Evolutionary conservation across 2,329 filamentous ascomycete species (phyloP), one percentile per base, ranked within the genome.

Genomic region (Claviceps africana): DNA sequence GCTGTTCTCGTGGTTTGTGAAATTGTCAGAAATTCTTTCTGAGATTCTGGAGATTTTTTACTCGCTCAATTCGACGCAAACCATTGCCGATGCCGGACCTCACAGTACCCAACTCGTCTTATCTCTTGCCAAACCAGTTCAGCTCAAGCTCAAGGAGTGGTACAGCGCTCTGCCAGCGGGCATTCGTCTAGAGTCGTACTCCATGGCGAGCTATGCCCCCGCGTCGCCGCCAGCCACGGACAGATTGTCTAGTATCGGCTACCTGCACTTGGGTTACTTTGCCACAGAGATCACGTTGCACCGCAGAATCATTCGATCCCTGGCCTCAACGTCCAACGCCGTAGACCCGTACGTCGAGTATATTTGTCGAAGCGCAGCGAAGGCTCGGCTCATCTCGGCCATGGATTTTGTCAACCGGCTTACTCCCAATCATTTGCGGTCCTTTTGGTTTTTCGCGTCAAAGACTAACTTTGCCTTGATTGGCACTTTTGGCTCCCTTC

Each of bases 341-440:
- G 73, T 83, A 40, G 88, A 95, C 63, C 78, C 84, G 0, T 95
- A 96, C 61, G 81, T 95, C 48, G 79, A 89, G 52, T 88, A 94
- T 67, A 95, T 96, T 59, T 95, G 90, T 68, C 88, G 91, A 51
- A 90, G 85, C 53, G 91, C 91, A 4, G 91, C 91, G 51, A 96
- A 96, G 67, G 94, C 91, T 0, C 85, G 91, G 6, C 77, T 97
- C 35, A 95, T 96, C 63, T 94, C 87, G 22, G 89, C 90, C 57
- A 95, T 97, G 86, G 91, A 97, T 65, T 95, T 96, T 67, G 89
- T 95, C 60, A 96, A 96, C 68, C 84, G 91, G 0, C 78, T 97
- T 33, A 88, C 86, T 45, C 88, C 88, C 0, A 81, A 83, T 37
- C 90, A 97, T 61, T 76, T 96, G 31, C 82, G 85, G n/a, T 80